These are phyloP conservation scores for Physcomitrellopsis africana DNA, from an alignment of 225 moss, liverwort and hornwort genomes.

Conservation along the genomic window DNA sequence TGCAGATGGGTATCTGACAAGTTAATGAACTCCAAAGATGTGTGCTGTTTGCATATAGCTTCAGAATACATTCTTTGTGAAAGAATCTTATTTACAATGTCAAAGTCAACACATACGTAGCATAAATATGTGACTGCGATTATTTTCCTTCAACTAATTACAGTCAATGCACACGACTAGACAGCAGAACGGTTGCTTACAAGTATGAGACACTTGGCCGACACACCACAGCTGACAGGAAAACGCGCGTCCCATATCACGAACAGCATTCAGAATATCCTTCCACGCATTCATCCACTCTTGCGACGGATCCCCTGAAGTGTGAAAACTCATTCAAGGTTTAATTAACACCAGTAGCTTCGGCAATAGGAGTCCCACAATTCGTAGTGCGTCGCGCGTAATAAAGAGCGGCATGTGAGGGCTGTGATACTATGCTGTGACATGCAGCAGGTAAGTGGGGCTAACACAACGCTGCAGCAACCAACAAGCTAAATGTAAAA, in stretches of 20 bases:
- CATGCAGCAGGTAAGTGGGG: constrained; percentile 29
- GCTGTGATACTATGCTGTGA: constrained; percentile 24
- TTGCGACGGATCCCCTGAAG: constrained; percentile 39
- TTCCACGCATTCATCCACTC: constrained; percentile 46
- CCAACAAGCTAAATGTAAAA: not conserved
- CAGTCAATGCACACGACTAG: too few relatives aligned
- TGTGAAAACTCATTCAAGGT: not conserved
- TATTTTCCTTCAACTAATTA: too few relatives aligned
- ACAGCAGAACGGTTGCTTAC: not conserved
- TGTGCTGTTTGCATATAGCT: too few relatives aligned
- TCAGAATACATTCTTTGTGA: too few relatives aligned
- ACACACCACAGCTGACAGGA: constrained; percentile 42
- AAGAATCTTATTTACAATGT: too few relatives aligned
- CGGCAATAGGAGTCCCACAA: constrained; percentile 30
- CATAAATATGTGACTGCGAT: too few relatives aligned
- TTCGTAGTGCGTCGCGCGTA: constrained; percentile 40
- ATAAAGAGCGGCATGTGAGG: constrained; percentile 26
- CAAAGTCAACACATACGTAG: too few relatives aligned
- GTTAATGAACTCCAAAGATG: too few relatives aligned
- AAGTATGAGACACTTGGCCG: constrained; percentile 19
- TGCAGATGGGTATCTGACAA: too few relatives aligned
- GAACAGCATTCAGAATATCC: constrained; percentile 43
- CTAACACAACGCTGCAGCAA: constrained; percentile 28
- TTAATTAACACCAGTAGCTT: constrained; percentile 15
- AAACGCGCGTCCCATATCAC: constrained; percentile 38